A percentile compares a stretch with the other conserved stretches of the same genome.
Evolutionary conservation across 345 rosid genomes (phyloP).

Genomic region (Rhizophora mangle): DNA sequence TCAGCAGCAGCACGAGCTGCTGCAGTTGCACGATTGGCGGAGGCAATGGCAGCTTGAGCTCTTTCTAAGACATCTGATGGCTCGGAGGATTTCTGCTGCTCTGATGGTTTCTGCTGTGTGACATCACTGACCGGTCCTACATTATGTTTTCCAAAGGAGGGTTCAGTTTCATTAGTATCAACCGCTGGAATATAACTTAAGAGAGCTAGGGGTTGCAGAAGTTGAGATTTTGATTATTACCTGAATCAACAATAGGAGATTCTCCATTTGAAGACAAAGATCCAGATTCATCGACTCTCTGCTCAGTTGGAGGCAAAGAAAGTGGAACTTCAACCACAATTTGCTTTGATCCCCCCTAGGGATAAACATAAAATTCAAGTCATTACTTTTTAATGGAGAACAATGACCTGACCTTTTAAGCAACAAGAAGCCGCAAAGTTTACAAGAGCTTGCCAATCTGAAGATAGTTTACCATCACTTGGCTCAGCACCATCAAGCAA

Average conservation of each 20-base stretch:
- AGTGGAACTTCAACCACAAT: conserved; percentile 33
- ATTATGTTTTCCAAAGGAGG: conserved; percentile 22
- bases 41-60: conserved; percentile 83
- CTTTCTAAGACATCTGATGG: conserved; percentile 63
- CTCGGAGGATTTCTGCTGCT: conserved; percentile 25
- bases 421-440: neutral
- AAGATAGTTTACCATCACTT: neutral
- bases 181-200: conserved; percentile 13
- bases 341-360: conserved; percentile 72
- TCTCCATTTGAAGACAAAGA: conserved; percentile 42
- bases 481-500: neutral
- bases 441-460: neutral
- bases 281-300: conserved; percentile 31
- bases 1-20: conserved; percentile 88
- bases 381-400: neutral
- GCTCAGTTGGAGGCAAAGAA: conserved; percentile 37
- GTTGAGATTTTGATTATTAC: conserved; percentile 31
- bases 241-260: conserved; percentile 20
- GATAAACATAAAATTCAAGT: conserved; percentile 9
- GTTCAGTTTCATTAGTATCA: conserved; percentile 34
- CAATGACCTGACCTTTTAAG: neutral
- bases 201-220: conserved; percentile 29
- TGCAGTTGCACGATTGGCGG: conserved; percentile 74
- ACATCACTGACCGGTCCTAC: conserved; percentile 18
- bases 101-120: conserved; percentile 29